Evolutionary conservation across 225 moss, liverwort and hornwort species (phyloP).

Genomic region (Sphagnum contortum): DNA sequence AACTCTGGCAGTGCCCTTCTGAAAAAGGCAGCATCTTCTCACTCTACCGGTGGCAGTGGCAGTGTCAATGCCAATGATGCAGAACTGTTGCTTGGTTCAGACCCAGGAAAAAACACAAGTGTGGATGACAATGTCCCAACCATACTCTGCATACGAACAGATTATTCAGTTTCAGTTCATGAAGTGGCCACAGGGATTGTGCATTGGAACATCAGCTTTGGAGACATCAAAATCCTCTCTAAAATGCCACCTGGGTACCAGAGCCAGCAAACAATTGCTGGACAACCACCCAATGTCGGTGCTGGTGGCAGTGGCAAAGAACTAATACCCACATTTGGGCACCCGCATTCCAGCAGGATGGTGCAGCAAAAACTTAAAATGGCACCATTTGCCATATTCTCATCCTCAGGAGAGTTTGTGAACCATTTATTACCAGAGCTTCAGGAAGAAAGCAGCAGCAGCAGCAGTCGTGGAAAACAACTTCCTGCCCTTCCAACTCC

Average conservation of each 20-base stretch:
- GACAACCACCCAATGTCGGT: neutral
- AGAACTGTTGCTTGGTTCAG: constrained; percentile 17
- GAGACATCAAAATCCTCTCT: constrained; percentile 39
- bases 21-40: constrained; percentile 29
- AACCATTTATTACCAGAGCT: too few species aligned
- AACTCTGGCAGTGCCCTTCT: constrained; percentile 13
- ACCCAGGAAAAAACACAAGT: constrained; percentile 7
- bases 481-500: neutral
- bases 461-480: neutral
- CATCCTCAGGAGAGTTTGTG: constrained; percentile 24
- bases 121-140: constrained; percentile 18
- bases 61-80: constrained; percentile 20
- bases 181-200: constrained; percentile 42
- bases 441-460: too few species aligned
- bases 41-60: constrained; percentile 7
- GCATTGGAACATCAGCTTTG: constrained; percentile 46
- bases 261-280: constrained; percentile 12
- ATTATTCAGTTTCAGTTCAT: constrained; percentile 37
- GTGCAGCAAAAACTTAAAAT: constrained; percentile 4
- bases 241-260: constrained; percentile 9
- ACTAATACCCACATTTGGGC: too few species aligned
- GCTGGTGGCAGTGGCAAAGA: too few species aligned
- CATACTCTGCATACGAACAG: constrained; percentile 44
- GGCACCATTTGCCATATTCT: constrained; percentile 37
- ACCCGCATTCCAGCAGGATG: neutral